Base-by-base conservation (phyloP, 345 rosid genomes). In the Melaleuca quinquenervia region DNA sequence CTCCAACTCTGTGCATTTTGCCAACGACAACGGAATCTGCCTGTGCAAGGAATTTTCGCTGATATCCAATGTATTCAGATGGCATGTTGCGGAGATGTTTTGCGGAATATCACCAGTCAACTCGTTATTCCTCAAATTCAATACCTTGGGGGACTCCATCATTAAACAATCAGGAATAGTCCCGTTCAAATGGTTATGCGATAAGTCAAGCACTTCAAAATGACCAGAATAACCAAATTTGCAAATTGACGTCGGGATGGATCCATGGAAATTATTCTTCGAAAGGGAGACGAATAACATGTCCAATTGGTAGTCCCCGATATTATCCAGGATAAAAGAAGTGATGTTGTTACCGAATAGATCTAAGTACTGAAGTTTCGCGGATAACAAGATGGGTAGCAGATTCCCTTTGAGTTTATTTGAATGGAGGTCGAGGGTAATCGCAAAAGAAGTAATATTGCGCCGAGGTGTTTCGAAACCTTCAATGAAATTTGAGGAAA, bases 401-500 rank as follows among this genome's bases (percentile, higher is more conserved):
- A 83, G 11, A 50, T 51, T n/a, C 11, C 88, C 86, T 26, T 13
- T 14, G 32, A 86, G 85, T 10, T 16, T 52, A 56, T 84, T 87
- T 18, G 36, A 84, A 53, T 87, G 89, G 29, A 84, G 89, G 45
- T 84, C 89, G 8, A 84, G 27, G 24, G 74, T 1, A 20, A 16
- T 20, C 70, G 70, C 0, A 52, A 11, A 1, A 21, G 49, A 8
- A 52, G 41, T 12, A 49, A 83, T 49, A 12, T 85, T 90, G 84
- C 50, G 21, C 27, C 82, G 1, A 0, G 15, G 14, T 0, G 5
- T 20, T 91, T 90, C 89, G 11, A 70, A 8, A 80, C 88, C 86
- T 44, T 93, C 87, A 3, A 86, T 53, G 0, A 3, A 52, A 82
- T n/a, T 51, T 88, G 90, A 49, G 2, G 89, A 85, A 83, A 92